Conservation (phyloP, 2,329 filamentous ascomycete genomes). For the Claviceps quebecensis region DNA sequence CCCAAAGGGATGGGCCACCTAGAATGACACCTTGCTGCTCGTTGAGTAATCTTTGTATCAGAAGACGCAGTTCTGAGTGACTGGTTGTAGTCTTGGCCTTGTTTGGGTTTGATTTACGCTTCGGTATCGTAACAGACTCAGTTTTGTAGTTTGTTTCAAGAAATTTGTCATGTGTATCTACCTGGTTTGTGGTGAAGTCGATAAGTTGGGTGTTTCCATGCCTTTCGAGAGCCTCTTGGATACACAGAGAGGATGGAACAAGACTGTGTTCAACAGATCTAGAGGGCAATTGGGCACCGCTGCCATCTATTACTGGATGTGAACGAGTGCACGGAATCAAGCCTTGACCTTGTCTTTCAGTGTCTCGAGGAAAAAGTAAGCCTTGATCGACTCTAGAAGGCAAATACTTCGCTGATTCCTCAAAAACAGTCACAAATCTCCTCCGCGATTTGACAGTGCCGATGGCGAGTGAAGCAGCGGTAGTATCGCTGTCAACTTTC, state of each 20-base stretch:
- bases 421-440: background rate
- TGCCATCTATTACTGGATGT: background rate
- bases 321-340: background rate
- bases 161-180: background rate
- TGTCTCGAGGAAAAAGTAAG: background rate
- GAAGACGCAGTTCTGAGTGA: constrained; percentile 3
- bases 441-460: constrained; percentile 5
- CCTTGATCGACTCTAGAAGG: background rate
- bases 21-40: constrained; percentile 33
- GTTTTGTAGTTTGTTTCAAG: background rate
- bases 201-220: background rate
- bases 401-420: background rate
- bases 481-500: background rate
- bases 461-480: background rate
- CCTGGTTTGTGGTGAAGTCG: background rate
- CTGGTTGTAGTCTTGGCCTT: background rate
- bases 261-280: background rate
- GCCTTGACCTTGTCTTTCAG: background rate
- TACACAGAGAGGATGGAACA: background rate
- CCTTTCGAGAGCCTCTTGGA: background rate
- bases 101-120: background rate
- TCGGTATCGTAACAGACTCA: background rate
- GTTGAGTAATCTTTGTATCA: constrained; percentile 17
- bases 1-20: constrained; percentile 34
- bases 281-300: background rate